Evolutionary conservation across 768 basidiomycete genomes (phyloP).

Genomic region (Clitopilus hobsonii): DNA sequence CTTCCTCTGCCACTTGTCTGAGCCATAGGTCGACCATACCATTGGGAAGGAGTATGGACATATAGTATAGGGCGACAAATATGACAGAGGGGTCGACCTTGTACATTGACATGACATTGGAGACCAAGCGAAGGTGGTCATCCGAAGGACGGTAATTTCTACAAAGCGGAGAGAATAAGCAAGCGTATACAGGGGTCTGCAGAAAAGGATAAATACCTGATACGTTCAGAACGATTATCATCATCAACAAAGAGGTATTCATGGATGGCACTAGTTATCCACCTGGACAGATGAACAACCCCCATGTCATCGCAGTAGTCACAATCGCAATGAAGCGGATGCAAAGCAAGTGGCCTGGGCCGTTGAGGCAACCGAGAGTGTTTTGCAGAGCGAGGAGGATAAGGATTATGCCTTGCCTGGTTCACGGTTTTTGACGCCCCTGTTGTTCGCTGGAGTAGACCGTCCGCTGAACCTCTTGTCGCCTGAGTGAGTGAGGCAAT

Average conservation of each 20-base stretch:
- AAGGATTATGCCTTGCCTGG: neutral
- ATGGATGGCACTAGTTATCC: neutral
- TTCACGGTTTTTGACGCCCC: too few species aligned
- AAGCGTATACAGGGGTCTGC: neutral
- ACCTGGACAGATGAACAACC: neutral
- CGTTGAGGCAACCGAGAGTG: neutral
- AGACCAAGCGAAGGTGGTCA: constrained; percentile 4
- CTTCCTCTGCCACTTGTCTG: constrained; percentile 31
- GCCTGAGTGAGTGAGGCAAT: neutral
- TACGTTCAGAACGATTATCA: neutral
- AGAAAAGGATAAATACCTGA: neutral
- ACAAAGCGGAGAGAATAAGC: neutral
- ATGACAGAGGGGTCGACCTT: constrained; percentile 23
- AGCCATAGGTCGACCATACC: constrained; percentile 17
- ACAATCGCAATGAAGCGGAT: neutral
- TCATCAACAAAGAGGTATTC: neutral
- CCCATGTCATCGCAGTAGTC: neutral
- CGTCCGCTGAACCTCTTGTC: neutral
- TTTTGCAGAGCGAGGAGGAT: neutral
- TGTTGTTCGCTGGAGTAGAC: too few species aligned
- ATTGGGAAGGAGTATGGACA: constrained; percentile 46
- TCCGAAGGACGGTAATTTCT: neutral
- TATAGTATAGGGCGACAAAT: constrained; percentile 56
- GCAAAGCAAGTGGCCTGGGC: neutral
- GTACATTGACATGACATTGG: constrained; percentile 2